Evolutionary conservation across 495 filamentous ascomycete genomes (phyloP).

Genomic region (Delitschia confertaspora): DNA sequence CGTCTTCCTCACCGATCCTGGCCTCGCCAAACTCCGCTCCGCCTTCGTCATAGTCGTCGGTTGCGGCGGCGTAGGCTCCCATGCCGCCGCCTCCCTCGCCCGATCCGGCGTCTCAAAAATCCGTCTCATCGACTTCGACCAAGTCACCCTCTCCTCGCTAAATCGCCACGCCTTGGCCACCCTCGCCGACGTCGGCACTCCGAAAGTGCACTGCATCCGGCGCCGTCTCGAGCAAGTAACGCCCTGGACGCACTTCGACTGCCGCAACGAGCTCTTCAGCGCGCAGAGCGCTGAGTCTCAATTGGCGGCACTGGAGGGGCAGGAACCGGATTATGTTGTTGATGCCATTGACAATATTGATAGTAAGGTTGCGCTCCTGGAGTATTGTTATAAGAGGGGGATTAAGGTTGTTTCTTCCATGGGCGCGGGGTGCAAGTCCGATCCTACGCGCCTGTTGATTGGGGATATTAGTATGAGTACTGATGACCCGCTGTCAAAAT

Average conservation of each 20-base stretch:
- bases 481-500: slow-evolving; percentile 82
- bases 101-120: slow-evolving; percentile 81
- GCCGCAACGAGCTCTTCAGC: slow-evolving; percentile 75
- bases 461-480: slow-evolving; percentile 84
- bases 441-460: slow-evolving; percentile 84
- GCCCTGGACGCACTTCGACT: slow-evolving; percentile 87
- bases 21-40: slow-evolving; percentile 66
- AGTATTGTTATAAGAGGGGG: slow-evolving; percentile 69
- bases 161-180: slow-evolving; percentile 94
- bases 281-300: slow-evolving; percentile 53
- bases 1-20: slow-evolving; percentile 78
- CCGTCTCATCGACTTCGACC: slow-evolving; percentile 94
- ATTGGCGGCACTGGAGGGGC: slow-evolving; percentile 56
- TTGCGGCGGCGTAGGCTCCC: slow-evolving; percentile 89
- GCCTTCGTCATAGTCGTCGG: slow-evolving; percentile 85
- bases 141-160: slow-evolving; percentile 85
- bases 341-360: slow-evolving; percentile 99
- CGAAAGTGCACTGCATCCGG: slow-evolving; percentile 80
- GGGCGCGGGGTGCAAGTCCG: slow-evolving; percentile 96
- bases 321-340: slow-evolving; percentile 73
- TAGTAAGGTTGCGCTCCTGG: slow-evolving; percentile 84
- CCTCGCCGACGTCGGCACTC: slow-evolving; percentile 85
- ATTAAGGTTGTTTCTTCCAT: slow-evolving; percentile 86
- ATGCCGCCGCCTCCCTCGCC: slow-evolving; percentile 75
- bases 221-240: slow-evolving; percentile 71